Base-by-base conservation (phyloP, 352 stramenopile species). In the Albugo candida region DNA sequence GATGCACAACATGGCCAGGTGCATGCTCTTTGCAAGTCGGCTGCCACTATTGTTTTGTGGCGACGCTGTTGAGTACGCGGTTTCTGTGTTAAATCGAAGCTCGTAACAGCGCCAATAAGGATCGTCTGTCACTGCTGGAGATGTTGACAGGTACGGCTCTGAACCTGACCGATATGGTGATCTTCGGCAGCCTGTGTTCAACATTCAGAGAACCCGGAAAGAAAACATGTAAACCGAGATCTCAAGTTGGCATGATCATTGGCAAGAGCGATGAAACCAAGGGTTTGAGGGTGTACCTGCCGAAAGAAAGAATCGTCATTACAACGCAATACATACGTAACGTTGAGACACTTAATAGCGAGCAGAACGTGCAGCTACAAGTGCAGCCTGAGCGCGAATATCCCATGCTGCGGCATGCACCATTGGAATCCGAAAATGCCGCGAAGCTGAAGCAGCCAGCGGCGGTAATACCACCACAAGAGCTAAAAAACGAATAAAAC, bases 221-320 rank as follows among this genome's bases (percentile, higher is more conserved):
- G n/a, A 34, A 34, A 41, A 11, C 42, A 24, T 34, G 27, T 3
- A 34, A 34, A 5, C 11, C 4, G 19, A 24, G 42, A 36, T 24
- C 5, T 36, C 20, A 41, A 11, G 42, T 41, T 41, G 42, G n/a
- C 38, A 41, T 47, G n/a, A 47, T 47, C 10, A 18, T 47, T 16
- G 42, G 42, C 16, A 47, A 47, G 42, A 47, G 35, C 10, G 42
- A 47, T 24, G 42, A 47, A 10, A 47, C 42, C 11, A 47, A 37
- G 19, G 42, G 42, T 6, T 47, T 41, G 4, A 47, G 38, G 6
- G 42, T 47, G 8, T 16, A 18, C n/a, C 19, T 47, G 42, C 20
- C 38, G 11, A 47, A 47, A 11, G n/a, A 36, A 16, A 24, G 42
- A 24, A 37, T 18, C 27, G 42, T 47, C 42, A 34, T 47, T 11